Base-by-base conservation (phyloP, 2,329 filamentous ascomycete species). In the Metarhizium sp. region DNA sequence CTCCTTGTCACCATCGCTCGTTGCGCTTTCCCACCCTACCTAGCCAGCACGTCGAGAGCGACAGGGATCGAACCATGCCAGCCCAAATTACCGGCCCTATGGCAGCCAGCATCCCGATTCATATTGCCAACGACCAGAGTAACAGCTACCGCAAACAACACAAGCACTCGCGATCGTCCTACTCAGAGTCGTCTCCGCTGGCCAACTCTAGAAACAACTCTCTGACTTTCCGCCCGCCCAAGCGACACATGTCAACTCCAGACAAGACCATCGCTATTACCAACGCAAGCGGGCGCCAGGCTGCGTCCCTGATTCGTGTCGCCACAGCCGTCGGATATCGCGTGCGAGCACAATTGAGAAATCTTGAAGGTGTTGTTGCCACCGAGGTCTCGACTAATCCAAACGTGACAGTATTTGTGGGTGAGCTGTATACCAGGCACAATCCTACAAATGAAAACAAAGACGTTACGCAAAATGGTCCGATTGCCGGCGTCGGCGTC, bases 281-380 rank as follows among this genome's bases (percentile, higher is more conserved):
- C 75, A 97, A 97, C 74, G 90, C 90, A 68, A 92, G 90, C 69
- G 94, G 94, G 67, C 88, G 94, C 64, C 94, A 99, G 78, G 91
- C 92, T 61, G 92, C 92, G 57, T 96, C 92, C 57, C 85, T 99
- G 66, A 94, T 96, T 64, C 88, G 94, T 62, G 91, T 96, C 67
- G 92, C 92, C 56, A 90, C 90, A 48, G 94, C 94, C 58, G 87
- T 97, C 55, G 94, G 94, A 61, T 97, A 94, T 77, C 84, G 87
- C 69, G 92, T 99, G 56, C 88, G 90, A 66, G 94, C 92, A 34
- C 94, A 97, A 75, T 80, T 97, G 70, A 84, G 91, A 66, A 92
- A 90, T 64, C 81, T 88, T 59, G 88, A 94, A 66, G 90, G 90
- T 55, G 82, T 96, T 51, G 90, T 97, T 56, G 91, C 92, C 43